phyloP scores from a whole-genome alignment of 768 basidiomycete species.

The Psilocybe tampanensis region DNA sequence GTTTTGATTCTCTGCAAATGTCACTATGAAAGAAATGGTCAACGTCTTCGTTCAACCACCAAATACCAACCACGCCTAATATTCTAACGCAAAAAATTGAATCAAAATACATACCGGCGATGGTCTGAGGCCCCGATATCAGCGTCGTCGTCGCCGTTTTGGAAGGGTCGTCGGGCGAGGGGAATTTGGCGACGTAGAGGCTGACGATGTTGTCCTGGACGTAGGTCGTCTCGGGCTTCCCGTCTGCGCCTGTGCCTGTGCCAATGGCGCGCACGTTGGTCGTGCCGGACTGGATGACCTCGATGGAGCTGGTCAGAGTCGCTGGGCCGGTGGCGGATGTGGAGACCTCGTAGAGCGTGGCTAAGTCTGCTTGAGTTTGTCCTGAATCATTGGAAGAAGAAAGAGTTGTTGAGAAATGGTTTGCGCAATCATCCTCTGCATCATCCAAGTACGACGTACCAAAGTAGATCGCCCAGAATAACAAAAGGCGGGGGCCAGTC shows the following conservation, averaged over 20 bases:
- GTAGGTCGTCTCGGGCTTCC: slow-evolving; percentile 11
- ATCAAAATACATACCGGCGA: background rate
- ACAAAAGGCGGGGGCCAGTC: no score
- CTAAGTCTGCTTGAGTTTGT: background rate
- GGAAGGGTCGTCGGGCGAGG: background rate
- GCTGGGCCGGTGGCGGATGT: background rate
- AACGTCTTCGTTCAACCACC: background rate
- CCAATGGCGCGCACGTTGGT: slow-evolving; percentile 4
- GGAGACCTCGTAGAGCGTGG: background rate
- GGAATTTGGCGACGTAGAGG: slow-evolving; percentile 1
- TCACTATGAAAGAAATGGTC: no score
- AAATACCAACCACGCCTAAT: background rate
- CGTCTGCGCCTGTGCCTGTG: slow-evolving; percentile 7
- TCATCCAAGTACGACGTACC: no score
- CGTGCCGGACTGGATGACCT: slow-evolving; percentile 6
- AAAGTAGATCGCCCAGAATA: no score
- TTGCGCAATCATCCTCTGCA: no score
- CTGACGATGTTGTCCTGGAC: slow-evolving; percentile 10
- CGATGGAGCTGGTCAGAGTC: background rate
- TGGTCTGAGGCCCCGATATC: background rate
- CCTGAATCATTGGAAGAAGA: background rate
- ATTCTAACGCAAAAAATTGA: background rate
- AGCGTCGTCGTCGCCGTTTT: background rate
- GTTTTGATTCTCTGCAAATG: slow-evolving; percentile 6
- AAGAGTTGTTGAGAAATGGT: no score